Base-by-base conservation (phyloP, 257 asterid genomes). In the Solanum chilense region DNA sequence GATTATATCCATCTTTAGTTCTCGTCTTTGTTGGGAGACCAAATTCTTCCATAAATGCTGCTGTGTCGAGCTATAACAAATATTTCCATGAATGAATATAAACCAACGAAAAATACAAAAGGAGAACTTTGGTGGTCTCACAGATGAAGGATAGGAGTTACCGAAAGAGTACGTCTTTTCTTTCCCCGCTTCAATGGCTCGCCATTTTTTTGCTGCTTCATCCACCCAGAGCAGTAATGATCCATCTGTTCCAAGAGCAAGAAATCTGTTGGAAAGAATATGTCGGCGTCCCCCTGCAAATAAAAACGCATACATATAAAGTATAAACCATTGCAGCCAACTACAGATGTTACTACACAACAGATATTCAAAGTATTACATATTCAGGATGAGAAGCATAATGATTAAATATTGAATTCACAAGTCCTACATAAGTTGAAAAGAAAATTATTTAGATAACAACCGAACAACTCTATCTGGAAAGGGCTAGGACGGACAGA, bases 221-320 rank as follows among this genome's bases (percentile, higher is more conserved):
- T 83, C 94, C 94, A 92, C 88, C 97, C 98, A 47, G 99, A 95
- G 88, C 99, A 95, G 88, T 93, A 90, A 89, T 97, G 99, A 88
- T 97, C 99, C 62, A 97, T 92, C 42, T 89, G 90, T 92, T 97
- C 99, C 89, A 97, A 90, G 87, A 97, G 95, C 94, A 91, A 94
- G 92, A 97, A 97, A 87, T 97, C 97, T n/a, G 99, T 97, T 12
- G 99, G 98, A 82, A 97, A 97, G 92, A 97, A 97, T 90, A 97
- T 96, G 89, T 96, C 98, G 52, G 99, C 99, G 83, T 97, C 99
- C 78, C 99, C 99, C 99, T 95, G 92, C 89, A 68, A 85, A 89
- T 52, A 84, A 88, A 73, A 25, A 85, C n/a, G 25, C 20, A 47
- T 4, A 47, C 1, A 29, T 66, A 85, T n/a, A 47, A 29, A 45